These are phyloP conservation scores for Schizophyllum commune DNA, from an alignment of 1,284 basidiomycete genomes.

Conservation along the genomic window DNA sequence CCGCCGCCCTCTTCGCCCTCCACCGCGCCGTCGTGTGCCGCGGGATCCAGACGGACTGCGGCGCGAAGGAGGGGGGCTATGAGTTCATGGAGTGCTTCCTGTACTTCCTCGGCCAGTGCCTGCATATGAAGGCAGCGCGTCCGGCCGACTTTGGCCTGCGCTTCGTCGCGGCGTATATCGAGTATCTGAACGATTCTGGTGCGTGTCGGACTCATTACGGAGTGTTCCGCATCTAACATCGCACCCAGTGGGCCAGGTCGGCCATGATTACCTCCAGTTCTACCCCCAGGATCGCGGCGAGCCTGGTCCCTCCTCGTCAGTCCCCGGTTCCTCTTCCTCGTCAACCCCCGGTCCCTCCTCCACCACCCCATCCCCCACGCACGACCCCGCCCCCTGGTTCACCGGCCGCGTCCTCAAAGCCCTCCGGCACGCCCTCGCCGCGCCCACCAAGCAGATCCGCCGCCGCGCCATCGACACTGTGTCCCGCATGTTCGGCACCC, in stretches of 20 bases:
- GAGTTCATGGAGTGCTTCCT: not conserved
- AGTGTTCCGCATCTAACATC: not conserved
- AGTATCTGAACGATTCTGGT: not conserved
- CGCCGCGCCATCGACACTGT: not conserved
- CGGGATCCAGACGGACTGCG: not conserved
- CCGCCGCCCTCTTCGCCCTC: not conserved
- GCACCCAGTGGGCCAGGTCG: not conserved
- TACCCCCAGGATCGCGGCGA: not conserved
- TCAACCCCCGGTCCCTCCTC: not conserved
- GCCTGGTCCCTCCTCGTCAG: not conserved
- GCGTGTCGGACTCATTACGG: not conserved
- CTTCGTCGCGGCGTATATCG: not conserved
- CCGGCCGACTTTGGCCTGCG: not conserved
- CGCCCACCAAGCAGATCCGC: not conserved
- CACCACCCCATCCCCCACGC: too few relatives aligned
- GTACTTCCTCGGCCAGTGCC: not conserved
- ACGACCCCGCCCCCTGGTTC: not conserved
- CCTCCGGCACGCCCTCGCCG: not conserved
- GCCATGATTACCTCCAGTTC: not conserved
- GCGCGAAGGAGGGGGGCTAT: not conserved
- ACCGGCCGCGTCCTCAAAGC: not conserved
- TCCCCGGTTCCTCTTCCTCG: too few relatives aligned
- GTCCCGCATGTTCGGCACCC: not conserved
- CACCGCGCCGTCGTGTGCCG: not conserved
- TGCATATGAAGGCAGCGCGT: not conserved